phyloP scores from a whole-genome alignment of 306 rosid genomes.

The Quercus glauca region DNA sequence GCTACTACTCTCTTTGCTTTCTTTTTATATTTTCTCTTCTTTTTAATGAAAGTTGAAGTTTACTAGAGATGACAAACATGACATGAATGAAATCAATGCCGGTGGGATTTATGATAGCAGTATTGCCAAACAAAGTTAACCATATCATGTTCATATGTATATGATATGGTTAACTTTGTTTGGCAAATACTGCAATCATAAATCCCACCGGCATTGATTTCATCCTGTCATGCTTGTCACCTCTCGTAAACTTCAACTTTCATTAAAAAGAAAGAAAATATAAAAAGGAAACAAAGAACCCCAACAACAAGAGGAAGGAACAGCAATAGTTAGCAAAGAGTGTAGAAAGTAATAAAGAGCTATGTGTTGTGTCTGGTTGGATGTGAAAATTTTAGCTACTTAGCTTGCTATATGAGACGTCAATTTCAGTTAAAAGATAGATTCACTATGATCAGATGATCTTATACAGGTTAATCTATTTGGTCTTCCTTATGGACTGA shows the following conservation, averaged over 20 bases:
- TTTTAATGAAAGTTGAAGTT: no score
- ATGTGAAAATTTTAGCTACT: neutral
- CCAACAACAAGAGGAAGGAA: neutral
- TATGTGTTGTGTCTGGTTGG: no score
- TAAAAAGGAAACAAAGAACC: neutral
- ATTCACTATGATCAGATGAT: conserved; percentile 10
- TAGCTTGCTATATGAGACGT: neutral
- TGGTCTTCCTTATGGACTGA: conserved; percentile 67
- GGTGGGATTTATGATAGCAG: no score
- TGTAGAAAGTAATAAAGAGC: no score
- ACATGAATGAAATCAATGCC: no score
- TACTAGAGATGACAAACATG: no score
- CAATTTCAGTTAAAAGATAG: conserved; percentile 1
- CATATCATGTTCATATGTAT: no score
- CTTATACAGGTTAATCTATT: conserved; percentile 59
- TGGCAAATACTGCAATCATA: neutral
- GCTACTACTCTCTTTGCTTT: no score
- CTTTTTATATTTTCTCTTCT: no score
- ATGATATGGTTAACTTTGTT: no score
- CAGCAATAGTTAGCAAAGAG: neutral
- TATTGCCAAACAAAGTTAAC: no score
- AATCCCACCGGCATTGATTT: conserved; percentile 37
- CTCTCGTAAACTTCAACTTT: neutral
- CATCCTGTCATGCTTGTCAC: conserved; percentile 6
- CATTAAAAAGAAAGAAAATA: no score